phyloP scores from a whole-genome alignment of 805 yeast species.

The Suhomyces sp. region DNA sequence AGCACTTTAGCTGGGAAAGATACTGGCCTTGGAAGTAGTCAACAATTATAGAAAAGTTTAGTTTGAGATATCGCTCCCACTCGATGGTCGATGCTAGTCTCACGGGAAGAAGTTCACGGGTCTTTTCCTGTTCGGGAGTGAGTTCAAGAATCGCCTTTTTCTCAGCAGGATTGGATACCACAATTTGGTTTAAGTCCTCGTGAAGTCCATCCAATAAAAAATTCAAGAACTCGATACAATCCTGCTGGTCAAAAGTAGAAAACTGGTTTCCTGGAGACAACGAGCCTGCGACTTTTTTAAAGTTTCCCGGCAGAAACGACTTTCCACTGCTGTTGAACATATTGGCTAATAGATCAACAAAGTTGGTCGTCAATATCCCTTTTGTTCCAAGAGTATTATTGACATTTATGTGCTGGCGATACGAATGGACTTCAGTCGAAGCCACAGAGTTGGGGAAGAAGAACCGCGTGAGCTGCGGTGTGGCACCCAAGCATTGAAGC shows the following conservation, averaged over 20 bases:
- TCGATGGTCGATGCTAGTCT: conserved; percentile 83
- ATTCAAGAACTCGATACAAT: conserved; percentile 77
- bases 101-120: conserved; percentile 69
- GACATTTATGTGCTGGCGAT: conserved; percentile 65
- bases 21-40: conserved; percentile 89
- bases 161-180: conserved; percentile 26
- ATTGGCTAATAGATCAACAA: conserved; percentile 55
- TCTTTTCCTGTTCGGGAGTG: conserved; percentile 60
- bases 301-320: conserved; percentile 56
- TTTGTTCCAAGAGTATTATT: conserved; percentile 74
- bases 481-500: conserved; percentile 80
- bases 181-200: conserved; percentile 77
- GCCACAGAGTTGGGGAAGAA: conserved; percentile 41
- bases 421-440: conserved; percentile 39
- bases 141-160: conserved; percentile 44
- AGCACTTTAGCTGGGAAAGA: conserved; percentile 71
- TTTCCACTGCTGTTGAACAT: conserved; percentile 49
- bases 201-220: conserved; percentile 74
- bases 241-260: conserved; percentile 73
- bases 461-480: conserved; percentile 59
- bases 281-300: conserved; percentile 67
- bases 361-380: conserved; percentile 71
- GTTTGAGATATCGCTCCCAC: conserved; percentile 83
- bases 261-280: conserved; percentile 59
- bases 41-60: conserved; percentile 76